These are phyloP conservation scores for Podospora pseudopauciseta DNA, from an alignment of 495 filamentous ascomycete species.

Conservation along the genomic window DNA sequence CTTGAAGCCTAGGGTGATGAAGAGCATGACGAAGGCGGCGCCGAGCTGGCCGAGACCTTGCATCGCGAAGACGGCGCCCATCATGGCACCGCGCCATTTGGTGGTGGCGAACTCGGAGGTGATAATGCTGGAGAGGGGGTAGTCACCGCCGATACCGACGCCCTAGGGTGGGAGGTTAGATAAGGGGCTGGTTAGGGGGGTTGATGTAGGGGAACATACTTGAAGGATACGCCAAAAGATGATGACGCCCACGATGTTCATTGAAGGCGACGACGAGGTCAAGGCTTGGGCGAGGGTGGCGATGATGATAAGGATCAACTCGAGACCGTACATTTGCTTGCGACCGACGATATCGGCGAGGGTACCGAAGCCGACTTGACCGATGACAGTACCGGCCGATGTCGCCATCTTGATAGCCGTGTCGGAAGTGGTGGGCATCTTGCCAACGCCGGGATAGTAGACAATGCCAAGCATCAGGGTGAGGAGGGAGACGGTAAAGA, in stretches of 20 bases:
- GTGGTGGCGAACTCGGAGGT: constrained; percentile 77
- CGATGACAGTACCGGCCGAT: constrained; percentile 81
- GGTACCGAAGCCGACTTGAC: constrained; percentile 77
- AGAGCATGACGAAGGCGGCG: constrained; percentile 67
- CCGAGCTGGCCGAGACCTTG: constrained; percentile 75
- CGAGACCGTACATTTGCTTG: constrained; percentile 83
- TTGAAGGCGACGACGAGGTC: constrained; percentile 59
- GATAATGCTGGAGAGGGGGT: constrained; percentile 80
- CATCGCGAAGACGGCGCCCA: constrained; percentile 83
- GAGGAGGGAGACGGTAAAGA: constrained; percentile 68
- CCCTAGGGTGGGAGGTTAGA: constrained; percentile 35
- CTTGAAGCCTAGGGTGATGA: constrained; percentile 70
- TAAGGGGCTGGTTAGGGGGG: not conserved
- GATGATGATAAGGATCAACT: constrained; percentile 83
- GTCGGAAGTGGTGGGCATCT: constrained; percentile 61
- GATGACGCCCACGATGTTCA: constrained; percentile 70
- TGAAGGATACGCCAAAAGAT: constrained; percentile 90
- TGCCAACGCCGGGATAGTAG: constrained; percentile 55
- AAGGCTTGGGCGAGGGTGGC: constrained; percentile 76
- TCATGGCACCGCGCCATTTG: constrained; percentile 75
- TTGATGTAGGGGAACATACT: constrained; percentile 37
- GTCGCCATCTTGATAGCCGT: constrained; percentile 87
- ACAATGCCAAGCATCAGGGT: constrained; percentile 70
- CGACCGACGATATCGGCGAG: constrained; percentile 76
- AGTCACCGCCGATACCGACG: constrained; percentile 81